Conservation (phyloP, 2,329 filamentous ascomycete species). For the Claviceps sp. region DNA sequence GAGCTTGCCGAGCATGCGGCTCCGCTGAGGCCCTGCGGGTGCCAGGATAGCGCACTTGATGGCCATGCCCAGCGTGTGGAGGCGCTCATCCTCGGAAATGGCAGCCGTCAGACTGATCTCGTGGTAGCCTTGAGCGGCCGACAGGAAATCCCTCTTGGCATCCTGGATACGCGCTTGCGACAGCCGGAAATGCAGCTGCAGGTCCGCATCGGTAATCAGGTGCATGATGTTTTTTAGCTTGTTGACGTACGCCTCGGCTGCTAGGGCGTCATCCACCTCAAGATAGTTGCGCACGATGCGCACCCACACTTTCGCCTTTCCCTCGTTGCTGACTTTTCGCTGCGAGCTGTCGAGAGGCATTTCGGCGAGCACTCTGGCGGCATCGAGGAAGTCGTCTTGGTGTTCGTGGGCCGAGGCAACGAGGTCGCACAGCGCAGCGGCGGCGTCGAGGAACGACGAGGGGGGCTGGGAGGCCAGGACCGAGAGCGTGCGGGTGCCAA, state of each 20-base stretch:
- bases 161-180: slow-evolving; percentile 90
- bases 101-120: slow-evolving; percentile 64
- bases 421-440: slow-evolving; percentile 63
- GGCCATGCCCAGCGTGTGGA: slow-evolving; percentile 72
- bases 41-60: slow-evolving; percentile 88
- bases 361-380: slow-evolving; percentile 64
- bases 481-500: slow-evolving; percentile 59
- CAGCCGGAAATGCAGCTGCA: slow-evolving; percentile 76
- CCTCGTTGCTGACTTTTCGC: slow-evolving; percentile 66
- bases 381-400: slow-evolving; percentile 66
- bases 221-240: slow-evolving; percentile 89
- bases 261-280: slow-evolving; percentile 80
- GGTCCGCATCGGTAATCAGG: slow-evolving; percentile 57
- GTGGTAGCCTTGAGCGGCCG: slow-evolving; percentile 80
- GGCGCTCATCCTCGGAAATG: slow-evolving; percentile 75
- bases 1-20: slow-evolving; percentile 64
- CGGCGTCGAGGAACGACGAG: slow-evolving; percentile 69
- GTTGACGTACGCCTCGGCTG: slow-evolving; percentile 79
- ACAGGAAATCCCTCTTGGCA: slow-evolving; percentile 76
- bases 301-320: slow-evolving; percentile 78
- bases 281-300: slow-evolving; percentile 89
- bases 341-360: slow-evolving; percentile 86
- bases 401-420: slow-evolving; percentile 73
- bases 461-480: slow-evolving; percentile 47
- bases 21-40: slow-evolving; percentile 75